phyloP scores from a whole-genome alignment of 768 basidiomycete species.

The Mycena chlorophos region DNA sequence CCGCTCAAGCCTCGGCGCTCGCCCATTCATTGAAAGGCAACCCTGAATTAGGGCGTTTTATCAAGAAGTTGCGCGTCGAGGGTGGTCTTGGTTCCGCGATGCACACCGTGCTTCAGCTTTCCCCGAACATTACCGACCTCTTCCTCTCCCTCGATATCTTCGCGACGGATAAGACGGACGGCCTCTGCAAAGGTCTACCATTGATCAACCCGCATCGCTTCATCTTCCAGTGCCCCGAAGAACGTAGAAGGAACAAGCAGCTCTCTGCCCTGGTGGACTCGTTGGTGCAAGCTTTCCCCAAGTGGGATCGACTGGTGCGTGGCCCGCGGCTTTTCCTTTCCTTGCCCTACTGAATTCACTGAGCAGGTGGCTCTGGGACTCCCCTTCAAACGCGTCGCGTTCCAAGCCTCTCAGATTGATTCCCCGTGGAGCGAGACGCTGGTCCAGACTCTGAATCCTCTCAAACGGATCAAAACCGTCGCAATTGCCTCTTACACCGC shows the following conservation, averaged over 20 bases:
- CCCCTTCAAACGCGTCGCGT: neutral
- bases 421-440: neutral
- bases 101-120: too few species aligned
- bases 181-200: neutral
- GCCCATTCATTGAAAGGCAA: too few species aligned
- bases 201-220: neutral
- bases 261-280: neutral
- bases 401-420: neutral
- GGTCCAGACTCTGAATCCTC: neutral
- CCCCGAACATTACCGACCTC: too few species aligned
- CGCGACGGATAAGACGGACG: neutral
- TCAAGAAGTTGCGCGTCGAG: conserved; percentile 24
- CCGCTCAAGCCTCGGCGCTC: too few species aligned
- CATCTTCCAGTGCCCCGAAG: neutral
- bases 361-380: neutral
- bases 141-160: neutral
- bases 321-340: too few species aligned
- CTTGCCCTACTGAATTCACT: too few species aligned
- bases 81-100: conserved; percentile 18
- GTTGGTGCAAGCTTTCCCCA: neutral
- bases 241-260: neutral
- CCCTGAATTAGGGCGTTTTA: too few species aligned
- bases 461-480: neutral
- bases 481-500: neutral
- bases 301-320: neutral